phyloP scores from a whole-genome alignment of 164 flowering plant genomes.

The Aristolochia fimbriata region DNA sequence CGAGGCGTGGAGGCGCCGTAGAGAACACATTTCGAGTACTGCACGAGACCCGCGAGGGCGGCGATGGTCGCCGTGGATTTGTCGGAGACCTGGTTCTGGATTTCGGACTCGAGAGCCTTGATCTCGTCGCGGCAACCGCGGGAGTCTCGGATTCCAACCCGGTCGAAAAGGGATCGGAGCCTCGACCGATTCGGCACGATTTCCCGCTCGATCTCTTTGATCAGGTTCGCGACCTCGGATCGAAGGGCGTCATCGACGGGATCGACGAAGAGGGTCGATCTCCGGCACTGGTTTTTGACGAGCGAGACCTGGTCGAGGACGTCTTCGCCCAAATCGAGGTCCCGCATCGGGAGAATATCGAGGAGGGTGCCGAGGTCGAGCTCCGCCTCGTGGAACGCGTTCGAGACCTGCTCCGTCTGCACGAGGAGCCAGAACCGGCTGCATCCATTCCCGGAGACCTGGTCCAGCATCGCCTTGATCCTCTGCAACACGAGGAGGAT shows the following conservation, averaged over 20 bases:
- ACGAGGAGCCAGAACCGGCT: conserved; percentile 55
- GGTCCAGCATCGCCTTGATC: conserved; percentile 42
- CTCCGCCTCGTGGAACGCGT: conserved; percentile 42
- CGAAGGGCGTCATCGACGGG: conserved; percentile 29
- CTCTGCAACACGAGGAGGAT: conserved; percentile 54
- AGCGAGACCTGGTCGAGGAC: conserved; percentile 45
- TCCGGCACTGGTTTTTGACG: conserved; percentile 41
- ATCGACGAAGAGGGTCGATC: conserved; percentile 22
- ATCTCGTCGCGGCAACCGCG: conserved; percentile 53
- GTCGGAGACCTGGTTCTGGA: conserved; percentile 38
- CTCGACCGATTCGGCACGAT: conserved; percentile 41
- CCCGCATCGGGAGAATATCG: conserved; percentile 50
- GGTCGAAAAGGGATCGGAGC: conserved; percentile 27
- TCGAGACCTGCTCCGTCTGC: conserved; percentile 31
- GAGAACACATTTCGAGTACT: conserved; percentile 68
- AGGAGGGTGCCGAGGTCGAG: conserved; percentile 58
- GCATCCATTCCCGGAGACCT: conserved; percentile 22
- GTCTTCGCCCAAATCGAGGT: conserved; percentile 39
- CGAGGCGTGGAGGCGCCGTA: conserved; percentile 45
- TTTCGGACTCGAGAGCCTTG: conserved; percentile 58
- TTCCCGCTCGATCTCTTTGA: conserved; percentile 47
- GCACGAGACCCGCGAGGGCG: conserved; percentile 59
- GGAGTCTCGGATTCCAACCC: conserved; percentile 34
- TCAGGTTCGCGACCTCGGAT: conserved; percentile 22
- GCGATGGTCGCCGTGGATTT: conserved; percentile 27